Conservation (phyloP, 805 yeast genomes). For the Spathaspora sp. region DNA sequence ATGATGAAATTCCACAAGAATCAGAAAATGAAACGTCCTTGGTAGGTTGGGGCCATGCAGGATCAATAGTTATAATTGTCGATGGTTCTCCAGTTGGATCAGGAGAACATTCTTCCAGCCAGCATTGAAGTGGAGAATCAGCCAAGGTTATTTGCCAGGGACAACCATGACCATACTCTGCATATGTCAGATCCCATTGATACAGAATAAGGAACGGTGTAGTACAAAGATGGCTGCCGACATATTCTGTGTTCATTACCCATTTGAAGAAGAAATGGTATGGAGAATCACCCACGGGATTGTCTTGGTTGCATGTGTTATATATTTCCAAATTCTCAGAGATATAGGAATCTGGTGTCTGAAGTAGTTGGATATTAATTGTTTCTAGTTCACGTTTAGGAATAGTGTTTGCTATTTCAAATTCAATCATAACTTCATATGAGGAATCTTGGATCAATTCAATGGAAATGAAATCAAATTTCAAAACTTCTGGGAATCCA, state of each 20-base stretch:
- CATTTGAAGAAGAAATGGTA: not conserved
- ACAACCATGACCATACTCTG: not conserved
- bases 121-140: not conserved
- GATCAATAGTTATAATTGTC: not conserved
- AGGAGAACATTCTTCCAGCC: not conserved
- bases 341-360: not conserved
- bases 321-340: not conserved
- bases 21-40: not conserved
- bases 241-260: not conserved
- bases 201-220: not conserved
- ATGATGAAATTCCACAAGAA: too few relatives aligned
- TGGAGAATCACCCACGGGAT: not conserved
- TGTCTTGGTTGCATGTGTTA: not conserved
- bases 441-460: not conserved
- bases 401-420: not conserved
- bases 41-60: not conserved
- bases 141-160: not conserved
- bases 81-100: not conserved
- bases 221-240: not conserved
- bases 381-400: not conserved
- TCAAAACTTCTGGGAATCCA: not conserved
- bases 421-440: not conserved
- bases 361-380: not conserved
- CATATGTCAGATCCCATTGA: not conserved
- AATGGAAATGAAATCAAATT: not conserved